These are phyloP conservation scores for Parmelia sp. DNA, from an alignment of 495 filamentous ascomycete genomes.

Conservation along the genomic window DNA sequence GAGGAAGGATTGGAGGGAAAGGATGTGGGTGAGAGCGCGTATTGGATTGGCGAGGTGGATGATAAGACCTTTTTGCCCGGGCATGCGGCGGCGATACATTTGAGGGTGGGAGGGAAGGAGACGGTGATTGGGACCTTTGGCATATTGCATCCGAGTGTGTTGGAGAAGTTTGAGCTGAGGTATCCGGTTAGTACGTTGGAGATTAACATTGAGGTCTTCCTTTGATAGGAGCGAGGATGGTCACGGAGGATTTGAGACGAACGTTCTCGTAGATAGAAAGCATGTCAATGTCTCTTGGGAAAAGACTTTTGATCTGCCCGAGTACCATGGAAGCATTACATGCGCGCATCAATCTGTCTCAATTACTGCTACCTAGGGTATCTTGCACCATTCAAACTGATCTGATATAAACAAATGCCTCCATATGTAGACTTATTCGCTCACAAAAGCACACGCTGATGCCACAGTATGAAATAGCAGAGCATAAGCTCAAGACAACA, in stretches of 20 bases:
- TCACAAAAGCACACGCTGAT: neutral
- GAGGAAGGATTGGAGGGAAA: conserved; percentile 61
- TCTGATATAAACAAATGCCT: neutral
- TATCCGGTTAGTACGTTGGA: conserved; percentile 94
- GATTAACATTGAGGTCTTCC: conserved; percentile 90
- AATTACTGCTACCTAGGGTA: neutral
- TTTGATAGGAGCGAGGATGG: conserved; percentile 42
- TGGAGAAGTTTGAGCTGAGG: conserved; percentile 90
- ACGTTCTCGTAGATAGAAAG: neutral
- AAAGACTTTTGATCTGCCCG: neutral
- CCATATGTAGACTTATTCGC: neutral
- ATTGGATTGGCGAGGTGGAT: conserved; percentile 90
- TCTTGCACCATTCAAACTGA: neutral
- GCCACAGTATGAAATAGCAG: neutral
- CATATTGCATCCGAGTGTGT: conserved; percentile 84
- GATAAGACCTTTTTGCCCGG: conserved; percentile 77
- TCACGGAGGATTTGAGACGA: neutral
- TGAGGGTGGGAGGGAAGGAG: conserved; percentile 63
- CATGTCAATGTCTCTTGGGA: neutral
- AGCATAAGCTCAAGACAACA: neutral
- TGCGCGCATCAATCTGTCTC: neutral
- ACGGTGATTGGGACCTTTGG: conserved; percentile 79
- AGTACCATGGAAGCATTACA: neutral
- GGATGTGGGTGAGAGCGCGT: conserved; percentile 54
- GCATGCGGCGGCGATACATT: conserved; percentile 74